Evolutionary conservation across 805 yeast genomes (phyloP).

Genomic region (Starmerella asiatica): DNA sequence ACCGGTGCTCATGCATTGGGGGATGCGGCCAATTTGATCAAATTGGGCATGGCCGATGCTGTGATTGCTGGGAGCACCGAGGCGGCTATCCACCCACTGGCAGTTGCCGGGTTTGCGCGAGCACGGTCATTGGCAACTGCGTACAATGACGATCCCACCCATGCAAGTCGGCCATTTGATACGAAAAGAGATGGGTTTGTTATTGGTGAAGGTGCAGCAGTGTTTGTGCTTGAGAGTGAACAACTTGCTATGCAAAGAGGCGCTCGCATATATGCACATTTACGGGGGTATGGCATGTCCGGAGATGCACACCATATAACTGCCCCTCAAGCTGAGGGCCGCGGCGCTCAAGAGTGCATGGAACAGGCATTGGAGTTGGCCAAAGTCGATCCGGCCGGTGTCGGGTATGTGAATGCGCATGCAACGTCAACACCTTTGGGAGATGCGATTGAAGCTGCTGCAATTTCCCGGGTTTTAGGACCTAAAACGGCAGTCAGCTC

Average conservation of each 20-base stretch:
- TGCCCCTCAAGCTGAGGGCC: conserved; percentile 70
- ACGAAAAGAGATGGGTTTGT: conserved; percentile 70
- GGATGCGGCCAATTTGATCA: conserved; percentile 73
- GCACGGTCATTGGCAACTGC: conserved; percentile 65
- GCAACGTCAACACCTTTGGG: conserved; percentile 90
- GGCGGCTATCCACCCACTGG: conserved; percentile 69
- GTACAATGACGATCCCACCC: conserved; percentile 45
- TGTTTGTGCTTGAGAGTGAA: conserved; percentile 59
- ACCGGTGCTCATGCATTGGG: conserved; percentile 91
- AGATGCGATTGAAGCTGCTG: conserved; percentile 73
- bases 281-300: conserved; percentile 76
- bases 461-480: conserved; percentile 41
- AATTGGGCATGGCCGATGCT: conserved; percentile 66
- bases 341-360: conserved; percentile 80
- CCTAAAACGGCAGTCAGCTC: conserved; percentile 38
- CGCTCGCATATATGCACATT: conserved; percentile 61
- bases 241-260: conserved; percentile 61
- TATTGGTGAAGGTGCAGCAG: conserved; percentile 84
- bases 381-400: conserved; percentile 33
- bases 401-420: conserved; percentile 85
- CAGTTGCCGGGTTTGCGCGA: conserved; percentile 81
- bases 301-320: conserved; percentile 92
- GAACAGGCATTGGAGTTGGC: conserved; percentile 49
- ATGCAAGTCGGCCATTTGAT: conserved; percentile 84
- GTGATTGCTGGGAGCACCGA: conserved; percentile 95